A percentile compares a stretch with the other conserved stretches of the same genome.
These are phyloP conservation scores for Trematosphaeria pertusa DNA, from an alignment of 2,329 filamentous ascomycete genomes.

Conservation along the genomic window DNA sequence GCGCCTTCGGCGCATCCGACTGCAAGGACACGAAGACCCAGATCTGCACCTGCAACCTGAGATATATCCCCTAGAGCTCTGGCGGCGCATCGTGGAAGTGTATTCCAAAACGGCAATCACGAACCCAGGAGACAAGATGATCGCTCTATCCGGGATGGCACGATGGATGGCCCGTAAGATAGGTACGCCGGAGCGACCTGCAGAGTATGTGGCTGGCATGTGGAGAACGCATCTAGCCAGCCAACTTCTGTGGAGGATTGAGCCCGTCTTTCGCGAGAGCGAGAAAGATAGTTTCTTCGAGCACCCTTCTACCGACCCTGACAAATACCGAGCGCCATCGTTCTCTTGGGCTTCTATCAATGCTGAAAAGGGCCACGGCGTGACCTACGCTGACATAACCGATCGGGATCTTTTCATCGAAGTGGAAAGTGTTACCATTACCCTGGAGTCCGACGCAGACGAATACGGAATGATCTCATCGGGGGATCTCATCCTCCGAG, in stretches of 20 bases:
- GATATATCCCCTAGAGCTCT: conserved; percentile 10
- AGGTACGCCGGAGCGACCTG: neutral
- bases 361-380: conserved; percentile 9
- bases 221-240: conserved; percentile 19
- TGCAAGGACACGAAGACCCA: conserved; percentile 3
- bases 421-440: conserved; percentile 11
- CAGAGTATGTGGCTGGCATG: conserved; percentile 20
- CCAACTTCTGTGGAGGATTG: conserved; percentile 22
- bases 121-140: conserved; percentile 17
- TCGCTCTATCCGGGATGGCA: conserved; percentile 23
- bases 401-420: conserved; percentile 11
- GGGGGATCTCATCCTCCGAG: conserved; percentile 4
- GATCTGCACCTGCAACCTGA: conserved; percentile 6
- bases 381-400: conserved; percentile 19
- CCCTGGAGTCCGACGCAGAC: conserved; percentile 5
- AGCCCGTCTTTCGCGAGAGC: conserved; percentile 4
- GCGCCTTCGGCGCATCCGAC: neutral
- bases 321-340: conserved; percentile 13
- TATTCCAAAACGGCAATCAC: conserved; percentile 20
- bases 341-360: conserved; percentile 23
- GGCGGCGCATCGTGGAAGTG: conserved; percentile 20
- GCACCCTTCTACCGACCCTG: conserved; percentile 1
- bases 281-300: conserved; percentile 4
- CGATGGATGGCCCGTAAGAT: conserved; percentile 7
- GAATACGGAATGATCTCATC: conserved; percentile 17